Evolutionary conservation across 1,139 yeast species (phyloP), one percentile per base, ranked within the genome.

Genomic region (Suhomyces guaymorum): DNA sequence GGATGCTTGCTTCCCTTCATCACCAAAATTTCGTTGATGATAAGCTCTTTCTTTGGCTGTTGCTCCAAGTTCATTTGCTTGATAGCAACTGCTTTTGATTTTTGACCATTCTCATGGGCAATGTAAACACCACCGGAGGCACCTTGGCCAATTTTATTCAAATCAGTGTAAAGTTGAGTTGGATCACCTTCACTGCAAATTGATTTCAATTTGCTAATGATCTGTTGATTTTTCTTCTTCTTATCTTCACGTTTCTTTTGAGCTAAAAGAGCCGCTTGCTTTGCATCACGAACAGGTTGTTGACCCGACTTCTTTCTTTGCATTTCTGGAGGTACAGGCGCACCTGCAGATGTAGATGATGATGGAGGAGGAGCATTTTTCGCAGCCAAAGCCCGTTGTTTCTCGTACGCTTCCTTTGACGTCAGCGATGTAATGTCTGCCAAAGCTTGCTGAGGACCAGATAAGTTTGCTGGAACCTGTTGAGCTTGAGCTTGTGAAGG

Each of bases 81-180:
- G 48, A 92, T 87, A 2, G 98, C 98, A 29, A 92, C 98, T 29
- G 83, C 72, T 24, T 69, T 68, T 37, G 78, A 71, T 8, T 75
- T 71, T 14, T 76, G 75, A 18, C 62, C 61, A 7, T 48, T 51
- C 49, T 84, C 89, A 52, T 82, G 81, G 0, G 97, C 97, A 24
- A 95, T 87, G 56, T 82, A 92, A 30, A 92, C 98, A 35, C 97
- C 97, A 39, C 98, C 98, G 24, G 95, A 82, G 0, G 98, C 98
- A 54, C 98, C 98, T 64, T 92, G 97, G 5, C 98, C 98, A 54
- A 92, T 84, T 65, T 92, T 90, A 13, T 74, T 69, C 42, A 90
- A 67, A 52, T 81, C 82, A 30, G 72, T 68, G 59, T 87, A 94
- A 32, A 76, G 59, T 36, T 69, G 69, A 22, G 81, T 78, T n/a